Conservation (phyloP, 352 stramenopile species). For the Chloridella minuta region DNA sequence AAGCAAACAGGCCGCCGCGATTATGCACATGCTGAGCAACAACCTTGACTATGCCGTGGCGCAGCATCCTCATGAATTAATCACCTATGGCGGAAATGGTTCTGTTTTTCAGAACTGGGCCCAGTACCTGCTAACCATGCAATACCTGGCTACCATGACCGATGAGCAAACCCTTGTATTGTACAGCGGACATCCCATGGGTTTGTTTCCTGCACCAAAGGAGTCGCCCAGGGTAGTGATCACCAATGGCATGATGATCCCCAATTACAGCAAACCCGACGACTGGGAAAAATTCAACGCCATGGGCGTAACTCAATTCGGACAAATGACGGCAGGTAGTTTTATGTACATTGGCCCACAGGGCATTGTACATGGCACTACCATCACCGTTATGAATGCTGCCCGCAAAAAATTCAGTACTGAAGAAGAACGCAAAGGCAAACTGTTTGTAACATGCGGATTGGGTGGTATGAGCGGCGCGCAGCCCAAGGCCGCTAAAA, state of each 20-base stretch:
- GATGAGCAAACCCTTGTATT: slow-evolving; percentile 48
- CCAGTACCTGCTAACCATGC: slow-evolving; percentile 44
- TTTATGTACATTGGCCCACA: slow-evolving; percentile 57
- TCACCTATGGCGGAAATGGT: slow-evolving; percentile 50
- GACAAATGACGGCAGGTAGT: slow-evolving; percentile 49
- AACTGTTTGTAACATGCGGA: slow-evolving; percentile 43
- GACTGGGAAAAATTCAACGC: slow-evolving; percentile 51
- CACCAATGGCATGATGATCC: slow-evolving; percentile 51
- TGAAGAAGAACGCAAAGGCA: slow-evolving; percentile 29
- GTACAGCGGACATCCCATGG: slow-evolving; percentile 48
- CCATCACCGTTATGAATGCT: slow-evolving; percentile 48
- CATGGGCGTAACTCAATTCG: slow-evolving; percentile 42
- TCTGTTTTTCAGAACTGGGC: slow-evolving; percentile 52
- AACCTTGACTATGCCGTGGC: slow-evolving; percentile 43
- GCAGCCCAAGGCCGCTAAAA: slow-evolving; percentile 27
- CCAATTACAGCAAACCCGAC: slow-evolving; percentile 41
- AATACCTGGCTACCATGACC: slow-evolving; percentile 43
- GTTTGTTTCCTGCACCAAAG: slow-evolving; percentile 35
- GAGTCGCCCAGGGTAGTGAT: slow-evolving; percentile 40
- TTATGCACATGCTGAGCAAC: slow-evolving; percentile 58
- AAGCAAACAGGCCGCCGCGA: slow-evolving; percentile 33
- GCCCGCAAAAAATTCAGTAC: slow-evolving; percentile 41
- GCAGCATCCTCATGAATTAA: slow-evolving; percentile 42
- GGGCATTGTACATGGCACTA: slow-evolving; percentile 50
- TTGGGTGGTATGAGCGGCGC: slow-evolving; percentile 45